A percentile compares a stretch with the other conserved stretches of the same genome.
phyloP scores from a whole-genome alignment of 495 filamentous ascomycete genomes.

The Monascus purpureus region DNA sequence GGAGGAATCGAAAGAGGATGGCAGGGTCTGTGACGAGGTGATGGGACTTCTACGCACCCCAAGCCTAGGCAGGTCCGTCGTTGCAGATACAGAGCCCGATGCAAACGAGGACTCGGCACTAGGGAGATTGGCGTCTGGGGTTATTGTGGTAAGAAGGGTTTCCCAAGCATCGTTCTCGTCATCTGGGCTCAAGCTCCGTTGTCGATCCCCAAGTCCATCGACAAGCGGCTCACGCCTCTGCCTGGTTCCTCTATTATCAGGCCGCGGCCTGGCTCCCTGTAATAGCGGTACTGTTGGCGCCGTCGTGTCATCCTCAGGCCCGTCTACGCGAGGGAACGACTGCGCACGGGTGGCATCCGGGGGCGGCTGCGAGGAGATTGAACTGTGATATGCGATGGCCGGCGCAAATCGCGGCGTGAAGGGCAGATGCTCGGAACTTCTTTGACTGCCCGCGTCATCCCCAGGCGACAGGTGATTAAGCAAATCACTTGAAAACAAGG shows the following conservation, averaged over 20 bases:
- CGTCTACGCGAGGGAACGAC: conserved; percentile 13
- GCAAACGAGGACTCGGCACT: conserved; percentile 71
- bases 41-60: conserved; percentile 22
- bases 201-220: conserved; percentile 73
- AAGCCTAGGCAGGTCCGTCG: conserved; percentile 10
- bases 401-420: conserved; percentile 35
- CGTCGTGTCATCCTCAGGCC: conserved; percentile 6
- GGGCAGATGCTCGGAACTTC: conserved; percentile 10
- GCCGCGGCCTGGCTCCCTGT: conserved; percentile 15
- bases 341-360: conserved; percentile 13
- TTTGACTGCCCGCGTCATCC: conserved; percentile 6
- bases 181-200: conserved; percentile 68
- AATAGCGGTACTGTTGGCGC: conserved; percentile 8
- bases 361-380: conserved; percentile 11
- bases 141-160: conserved; percentile 62
- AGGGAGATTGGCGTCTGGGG: conserved; percentile 65
- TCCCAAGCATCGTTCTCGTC: conserved; percentile 54
- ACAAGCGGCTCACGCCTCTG: conserved; percentile 16
- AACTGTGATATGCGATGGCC: conserved; percentile 21
- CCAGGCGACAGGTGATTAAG: conserved; percentile 11
- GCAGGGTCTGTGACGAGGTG: conserved; percentile 16
- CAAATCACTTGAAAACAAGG: conserved; percentile 12
- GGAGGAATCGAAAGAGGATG: conserved; percentile 10
- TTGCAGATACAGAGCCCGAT: conserved; percentile 41
- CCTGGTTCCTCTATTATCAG: conserved; percentile 9